A percentile compares a stretch with the other conserved stretches of the same genome.
Evolutionary conservation across 2,329 filamentous ascomycete genomes (phyloP).

Genomic region (Fusarium stilboides): DNA sequence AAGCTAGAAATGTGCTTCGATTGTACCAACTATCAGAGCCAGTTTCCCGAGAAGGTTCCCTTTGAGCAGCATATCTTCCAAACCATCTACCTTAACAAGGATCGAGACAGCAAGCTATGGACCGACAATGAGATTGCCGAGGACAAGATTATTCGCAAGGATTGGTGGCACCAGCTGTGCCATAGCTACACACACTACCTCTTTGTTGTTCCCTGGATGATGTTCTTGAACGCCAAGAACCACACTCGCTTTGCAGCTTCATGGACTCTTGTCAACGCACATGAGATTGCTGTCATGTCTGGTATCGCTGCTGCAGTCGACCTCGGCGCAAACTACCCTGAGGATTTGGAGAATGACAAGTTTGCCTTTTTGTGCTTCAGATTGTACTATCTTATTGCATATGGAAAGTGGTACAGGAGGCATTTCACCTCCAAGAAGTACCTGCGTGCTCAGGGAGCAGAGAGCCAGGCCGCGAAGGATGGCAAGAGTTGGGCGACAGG

Average conservation of each 20-base stretch:
- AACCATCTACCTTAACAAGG: slow-evolving; percentile 69
- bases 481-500: slow-evolving; percentile 71
- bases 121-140: slow-evolving; percentile 29
- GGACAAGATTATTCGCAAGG: slow-evolving; percentile 37
- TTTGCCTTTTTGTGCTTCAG: slow-evolving; percentile 74
- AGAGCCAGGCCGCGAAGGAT: slow-evolving; percentile 58
- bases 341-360: slow-evolving; percentile 72
- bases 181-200: slow-evolving; percentile 36
- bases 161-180: slow-evolving; percentile 38
- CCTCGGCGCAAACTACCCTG: slow-evolving; percentile 24
- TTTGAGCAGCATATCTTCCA: slow-evolving; percentile 57
- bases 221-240: slow-evolving; percentile 37
- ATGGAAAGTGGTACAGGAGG: slow-evolving; percentile 72
- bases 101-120: slow-evolving; percentile 33
- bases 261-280: slow-evolving; percentile 28
- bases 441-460: slow-evolving; percentile 20
- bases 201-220: slow-evolving; percentile 33
- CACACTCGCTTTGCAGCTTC: slow-evolving; percentile 31
- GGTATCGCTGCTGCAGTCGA: slow-evolving; percentile 36
- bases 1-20: slow-evolving; percentile 41
- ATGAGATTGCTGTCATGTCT: slow-evolving; percentile 32
- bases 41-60: slow-evolving; percentile 33
- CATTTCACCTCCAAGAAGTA: slow-evolving; percentile 48
- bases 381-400: slow-evolving; percentile 72
- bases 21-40: slow-evolving; percentile 39